phyloP scores from a whole-genome alignment of 306 rosid species.

The Glycine tomentella region DNA sequence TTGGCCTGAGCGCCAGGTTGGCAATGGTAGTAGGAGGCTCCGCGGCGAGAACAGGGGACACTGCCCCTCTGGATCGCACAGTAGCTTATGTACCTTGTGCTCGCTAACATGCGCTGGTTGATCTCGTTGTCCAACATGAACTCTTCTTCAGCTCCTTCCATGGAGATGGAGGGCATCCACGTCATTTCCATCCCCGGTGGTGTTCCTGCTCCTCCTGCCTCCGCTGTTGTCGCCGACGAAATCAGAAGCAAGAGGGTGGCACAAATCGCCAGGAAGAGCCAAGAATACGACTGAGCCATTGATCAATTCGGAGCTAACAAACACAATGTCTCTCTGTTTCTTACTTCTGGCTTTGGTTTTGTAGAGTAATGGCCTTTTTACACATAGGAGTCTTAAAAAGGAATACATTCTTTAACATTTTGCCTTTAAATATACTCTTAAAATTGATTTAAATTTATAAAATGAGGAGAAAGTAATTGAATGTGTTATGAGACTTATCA shows the following conservation, averaged over 20 bases:
- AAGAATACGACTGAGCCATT: no score
- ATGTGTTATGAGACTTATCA: no score
- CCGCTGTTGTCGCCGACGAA: slow-evolving; percentile 50
- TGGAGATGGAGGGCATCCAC: slow-evolving; percentile 49
- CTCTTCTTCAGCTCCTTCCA: slow-evolving; percentile 73
- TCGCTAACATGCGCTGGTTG: slow-evolving; percentile 90
- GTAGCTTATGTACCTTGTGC: slow-evolving; percentile 80
- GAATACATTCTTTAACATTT: no score
- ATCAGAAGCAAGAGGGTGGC: slow-evolving; percentile 46
- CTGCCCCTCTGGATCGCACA: slow-evolving; percentile 82
- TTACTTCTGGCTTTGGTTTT: no score
- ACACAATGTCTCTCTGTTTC: no score
- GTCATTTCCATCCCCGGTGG: slow-evolving; percentile 43
- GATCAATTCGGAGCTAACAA: no score
- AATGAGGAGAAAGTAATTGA: no score
- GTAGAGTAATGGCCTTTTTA: no score
- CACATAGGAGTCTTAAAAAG: no score
- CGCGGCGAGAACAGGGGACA: slow-evolving; percentile 88
- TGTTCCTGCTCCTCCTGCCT: slow-evolving; percentile 31
- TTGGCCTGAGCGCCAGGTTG: slow-evolving; percentile 74
- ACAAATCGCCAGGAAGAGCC: slow-evolving; percentile 55
- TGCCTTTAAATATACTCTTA: no score
- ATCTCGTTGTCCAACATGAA: slow-evolving; percentile 77
- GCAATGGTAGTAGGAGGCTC: slow-evolving; percentile 90
- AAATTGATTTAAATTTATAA: no score